phyloP scores from a whole-genome alignment of 768 basidiomycete genomes.

The Arthromyces matolae region DNA sequence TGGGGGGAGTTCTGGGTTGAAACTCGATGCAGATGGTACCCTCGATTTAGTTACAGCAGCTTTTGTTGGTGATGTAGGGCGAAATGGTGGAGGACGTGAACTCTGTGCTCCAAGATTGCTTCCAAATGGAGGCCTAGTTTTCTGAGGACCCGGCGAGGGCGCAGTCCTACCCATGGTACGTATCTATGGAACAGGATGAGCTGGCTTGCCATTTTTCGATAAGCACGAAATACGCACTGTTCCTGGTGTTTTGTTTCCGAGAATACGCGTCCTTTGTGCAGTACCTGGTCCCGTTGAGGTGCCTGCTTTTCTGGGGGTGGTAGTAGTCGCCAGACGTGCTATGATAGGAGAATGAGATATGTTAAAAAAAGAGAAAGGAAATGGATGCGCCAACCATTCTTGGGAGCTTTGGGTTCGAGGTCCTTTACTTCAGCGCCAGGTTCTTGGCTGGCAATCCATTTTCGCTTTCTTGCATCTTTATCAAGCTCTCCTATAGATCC shows the following conservation, averaged over 20 bases:
- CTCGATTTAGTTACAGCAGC: constrained; percentile 28
- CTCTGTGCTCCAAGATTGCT: constrained; percentile 31
- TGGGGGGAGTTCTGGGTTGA: constrained; percentile 65
- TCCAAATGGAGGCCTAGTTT: constrained; percentile 41
- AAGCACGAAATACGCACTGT: constrained; percentile 23
- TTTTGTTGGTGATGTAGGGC: constrained; percentile 54
- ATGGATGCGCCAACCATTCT: constrained; percentile 48
- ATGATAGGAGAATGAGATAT: constrained; percentile 14
- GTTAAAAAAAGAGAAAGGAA: background rate
- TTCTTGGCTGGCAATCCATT: constrained; percentile 70
- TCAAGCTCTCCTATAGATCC: constrained; percentile 57
- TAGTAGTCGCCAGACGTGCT: constrained; percentile 40
- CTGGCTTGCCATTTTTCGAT: background rate
- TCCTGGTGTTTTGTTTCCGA: constrained; percentile 42
- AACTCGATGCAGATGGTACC: constrained; percentile 62
- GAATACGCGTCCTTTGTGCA: constrained; percentile 43
- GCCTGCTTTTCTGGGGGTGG: constrained; percentile 52
- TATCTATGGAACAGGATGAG: constrained; percentile 20
- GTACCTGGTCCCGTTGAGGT: constrained; percentile 53
- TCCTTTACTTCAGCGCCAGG: constrained; percentile 35
- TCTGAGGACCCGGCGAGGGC: constrained; percentile 44
- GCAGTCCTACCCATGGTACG: constrained; percentile 32
- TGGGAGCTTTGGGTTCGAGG: constrained; percentile 40
- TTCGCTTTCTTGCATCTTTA: constrained; percentile 66
- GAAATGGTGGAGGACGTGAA: constrained; percentile 30